phyloP scores from a whole-genome alignment of 352 stramenopile genomes.

The Pythium graminicola region DNA sequence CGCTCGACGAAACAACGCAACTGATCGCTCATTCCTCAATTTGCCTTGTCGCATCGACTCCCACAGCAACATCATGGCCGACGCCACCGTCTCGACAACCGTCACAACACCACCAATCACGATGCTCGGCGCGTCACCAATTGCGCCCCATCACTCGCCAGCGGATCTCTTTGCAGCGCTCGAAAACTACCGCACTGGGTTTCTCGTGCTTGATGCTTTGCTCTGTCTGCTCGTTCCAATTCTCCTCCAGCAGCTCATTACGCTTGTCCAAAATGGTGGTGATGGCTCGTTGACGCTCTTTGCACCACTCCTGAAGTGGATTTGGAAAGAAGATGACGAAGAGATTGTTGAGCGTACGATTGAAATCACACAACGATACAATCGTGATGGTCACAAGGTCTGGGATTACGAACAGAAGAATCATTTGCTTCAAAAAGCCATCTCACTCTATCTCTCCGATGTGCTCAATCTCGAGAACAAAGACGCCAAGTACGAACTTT shows the following conservation, averaged over 20 bases:
- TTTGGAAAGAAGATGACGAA: conserved; percentile 3
- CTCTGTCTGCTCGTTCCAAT: conserved; percentile 27
- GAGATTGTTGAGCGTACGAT: conserved; percentile 23
- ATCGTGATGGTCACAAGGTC: conserved; percentile 27
- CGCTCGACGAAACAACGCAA: neutral
- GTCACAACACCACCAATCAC: neutral
- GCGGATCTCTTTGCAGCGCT: conserved; percentile 13
- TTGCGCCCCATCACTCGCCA: neutral
- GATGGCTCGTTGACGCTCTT: conserved; percentile 10
- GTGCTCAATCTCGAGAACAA: conserved; percentile 26
- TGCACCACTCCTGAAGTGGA: conserved; percentile 8
- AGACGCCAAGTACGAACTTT: conserved; percentile 29
- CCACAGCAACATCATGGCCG: conserved; percentile 3
- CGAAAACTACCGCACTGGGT: conserved; percentile 18
- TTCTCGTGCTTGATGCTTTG: conserved; percentile 25
- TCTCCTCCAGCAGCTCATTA: conserved; percentile 19
- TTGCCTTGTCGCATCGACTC: neutral
- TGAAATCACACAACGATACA: conserved; percentile 28
- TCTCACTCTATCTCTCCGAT: conserved; percentile 28
- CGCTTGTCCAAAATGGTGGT: conserved; percentile 11
- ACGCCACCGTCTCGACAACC: neutral
- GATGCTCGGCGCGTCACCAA: neutral
- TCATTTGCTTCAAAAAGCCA: conserved; percentile 32
- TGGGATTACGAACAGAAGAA: conserved; percentile 33
- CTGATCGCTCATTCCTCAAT: conserved; percentile 5